These are phyloP conservation scores for Penicillium dipodomyicola DNA, from an alignment of 495 filamentous ascomycete species.

Conservation along the genomic window DNA sequence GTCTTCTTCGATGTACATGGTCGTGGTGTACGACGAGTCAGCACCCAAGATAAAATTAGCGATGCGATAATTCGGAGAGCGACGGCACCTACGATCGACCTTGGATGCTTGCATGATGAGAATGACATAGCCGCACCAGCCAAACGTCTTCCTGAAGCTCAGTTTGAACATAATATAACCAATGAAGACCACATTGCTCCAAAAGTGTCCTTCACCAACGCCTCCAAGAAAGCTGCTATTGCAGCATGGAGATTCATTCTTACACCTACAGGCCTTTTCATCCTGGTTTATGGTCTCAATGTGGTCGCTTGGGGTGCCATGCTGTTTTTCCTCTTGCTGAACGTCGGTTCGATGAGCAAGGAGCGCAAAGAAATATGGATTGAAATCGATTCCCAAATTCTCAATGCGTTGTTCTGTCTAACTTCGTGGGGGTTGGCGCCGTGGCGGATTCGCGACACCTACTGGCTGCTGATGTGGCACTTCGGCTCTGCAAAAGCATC, in stretches of 20 bases:
- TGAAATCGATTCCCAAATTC: conserved; percentile 79
- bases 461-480: conserved; percentile 63
- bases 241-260: not conserved
- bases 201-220: not conserved
- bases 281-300: conserved; percentile 75
- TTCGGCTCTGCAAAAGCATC: conserved; percentile 21
- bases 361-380: conserved; percentile 79
- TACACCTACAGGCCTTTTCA: conserved; percentile 60
- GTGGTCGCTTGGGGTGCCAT: conserved; percentile 88
- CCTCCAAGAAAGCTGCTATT: not conserved
- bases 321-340: conserved; percentile 78
- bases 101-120: not conserved
- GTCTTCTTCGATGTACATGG: not conserved
- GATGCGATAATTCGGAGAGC: not conserved
- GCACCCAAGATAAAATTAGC: not conserved
- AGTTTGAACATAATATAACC: not conserved
- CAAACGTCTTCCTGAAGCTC: not conserved
- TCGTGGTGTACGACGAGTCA: not conserved
- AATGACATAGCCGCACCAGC: not conserved
- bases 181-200: not conserved
- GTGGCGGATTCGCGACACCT: conserved; percentile 81
- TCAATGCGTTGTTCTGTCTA: conserved; percentile 83
- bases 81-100: not conserved
- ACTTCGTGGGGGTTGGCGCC: conserved; percentile 81
- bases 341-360: conserved; percentile 68